Evolutionary conservation across 2,329 filamentous ascomycete species (phyloP), one percentile per base, ranked within the genome.

Genomic region (Talaromyces sp.): DNA sequence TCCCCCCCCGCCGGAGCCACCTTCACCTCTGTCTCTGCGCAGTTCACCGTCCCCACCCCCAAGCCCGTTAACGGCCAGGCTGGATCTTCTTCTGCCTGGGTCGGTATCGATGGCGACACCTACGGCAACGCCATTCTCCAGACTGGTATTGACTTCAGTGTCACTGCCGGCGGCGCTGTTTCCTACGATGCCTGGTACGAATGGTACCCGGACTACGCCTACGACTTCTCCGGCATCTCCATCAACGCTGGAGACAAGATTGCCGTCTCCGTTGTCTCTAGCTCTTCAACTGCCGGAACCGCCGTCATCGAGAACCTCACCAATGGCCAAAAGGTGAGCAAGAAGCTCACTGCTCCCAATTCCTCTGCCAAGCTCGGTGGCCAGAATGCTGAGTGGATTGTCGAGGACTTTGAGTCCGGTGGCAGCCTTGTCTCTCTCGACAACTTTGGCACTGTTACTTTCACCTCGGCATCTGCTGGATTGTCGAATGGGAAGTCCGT

Each of bases 371-470:
- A 68, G 5, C 76, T 85, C 17, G 81, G 78, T 65, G 75, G 82
- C 64, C 78, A 78, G 64, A 84, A 84, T 61, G 83, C 81, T 9
- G 83, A 86, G 66, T 86, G 83, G 82, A 84, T 85, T 63, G 81
- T 85, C 11, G 83, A 85, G 72, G 80, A 81, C 60, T 81, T 79
- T 60, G 68, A 75, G 61, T 62, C 67, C 2, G 69, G 71, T 45
- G 59, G 61, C 46, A 61, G 64, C 1, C 71, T 78, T 52, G 77
- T 82, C 7, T 64, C 73, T 0, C 71, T 82, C 53, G 77, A 73
- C 35, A 66, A 81, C 64, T 82, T 82, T 58, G 75, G 75, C n/a
- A 73, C 68, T 4, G 74, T 82, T 13, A 71, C 58, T 25, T 75
- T 75, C 59, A 70, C 63, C 11, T 71, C 70, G 22, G 69, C 68